Evolutionary conservation across 1,284 basidiomycete species (phyloP).

Genomic region (Leccinum subrobustum): DNA sequence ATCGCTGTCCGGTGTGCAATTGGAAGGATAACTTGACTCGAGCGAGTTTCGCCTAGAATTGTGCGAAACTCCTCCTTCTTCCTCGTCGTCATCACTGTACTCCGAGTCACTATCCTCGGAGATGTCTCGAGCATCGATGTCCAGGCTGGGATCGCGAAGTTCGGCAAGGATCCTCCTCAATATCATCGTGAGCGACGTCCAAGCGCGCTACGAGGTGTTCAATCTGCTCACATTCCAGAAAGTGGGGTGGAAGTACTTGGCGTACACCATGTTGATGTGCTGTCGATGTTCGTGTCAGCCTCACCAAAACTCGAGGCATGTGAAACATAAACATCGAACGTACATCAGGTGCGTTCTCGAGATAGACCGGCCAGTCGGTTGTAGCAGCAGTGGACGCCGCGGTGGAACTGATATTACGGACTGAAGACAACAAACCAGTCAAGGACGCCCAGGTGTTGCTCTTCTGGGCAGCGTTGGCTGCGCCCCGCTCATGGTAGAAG

Average conservation of each 20-base stretch:
- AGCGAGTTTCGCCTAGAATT: background rate
- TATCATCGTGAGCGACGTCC: constrained; percentile 1
- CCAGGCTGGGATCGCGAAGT: constrained; percentile 14
- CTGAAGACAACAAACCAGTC: constrained; percentile 10
- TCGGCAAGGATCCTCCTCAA: constrained; percentile 21
- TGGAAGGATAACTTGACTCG: background rate
- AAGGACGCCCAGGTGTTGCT: constrained; percentile 13
- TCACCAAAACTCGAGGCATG: background rate
- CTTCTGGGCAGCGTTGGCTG: background rate
- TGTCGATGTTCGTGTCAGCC: constrained; percentile 7
- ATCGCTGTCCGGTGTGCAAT: background rate
- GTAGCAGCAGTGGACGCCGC: background rate
- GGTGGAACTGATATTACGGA: constrained; percentile 1
- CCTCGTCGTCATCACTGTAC: background rate
- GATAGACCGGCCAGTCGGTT: constrained; percentile 1
- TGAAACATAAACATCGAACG: background rate
- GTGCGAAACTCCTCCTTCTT: background rate
- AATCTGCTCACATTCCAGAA: constrained; percentile 21
- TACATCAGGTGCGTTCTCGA: constrained; percentile 18
- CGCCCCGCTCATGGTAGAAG: constrained; percentile 10
- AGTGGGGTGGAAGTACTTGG: constrained; percentile 25
- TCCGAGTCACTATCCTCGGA: constrained; percentile 11
- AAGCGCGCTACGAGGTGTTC: fast-evolving
- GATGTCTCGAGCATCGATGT: constrained; percentile 10
- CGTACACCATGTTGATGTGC: constrained; percentile 26